Conservation (phyloP, 2,329 filamentous ascomycete species). For the Cadophora sp. region DNA sequence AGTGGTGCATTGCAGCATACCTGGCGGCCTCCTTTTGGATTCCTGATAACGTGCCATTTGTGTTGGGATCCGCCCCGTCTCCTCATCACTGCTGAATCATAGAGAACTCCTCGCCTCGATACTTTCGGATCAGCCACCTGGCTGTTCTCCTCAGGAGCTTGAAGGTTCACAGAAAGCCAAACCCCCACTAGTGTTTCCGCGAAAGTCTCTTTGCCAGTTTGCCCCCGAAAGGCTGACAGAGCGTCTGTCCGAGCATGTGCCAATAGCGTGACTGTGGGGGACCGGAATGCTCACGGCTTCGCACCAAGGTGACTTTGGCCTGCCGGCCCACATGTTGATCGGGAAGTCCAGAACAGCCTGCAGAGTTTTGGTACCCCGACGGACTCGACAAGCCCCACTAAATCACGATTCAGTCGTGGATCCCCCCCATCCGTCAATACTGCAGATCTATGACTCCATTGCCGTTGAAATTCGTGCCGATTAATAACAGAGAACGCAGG, state of each 20-base stretch:
- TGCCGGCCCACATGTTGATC: slow-evolving; percentile 20
- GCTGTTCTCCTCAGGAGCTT: slow-evolving; percentile 1
- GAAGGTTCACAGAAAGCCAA: slow-evolving; percentile 15
- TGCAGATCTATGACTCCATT: slow-evolving; percentile 17
- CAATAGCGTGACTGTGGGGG: slow-evolving; percentile 9
- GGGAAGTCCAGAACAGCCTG: slow-evolving; percentile 17
- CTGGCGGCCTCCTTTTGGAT: no score
- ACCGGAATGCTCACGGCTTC: not conserved
- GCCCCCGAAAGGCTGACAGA: not conserved
- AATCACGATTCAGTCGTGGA: slow-evolving; percentile 17
- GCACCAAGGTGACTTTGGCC: not conserved
- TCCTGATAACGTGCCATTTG: not conserved
- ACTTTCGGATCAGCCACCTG: not conserved
- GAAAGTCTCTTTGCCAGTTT: slow-evolving; percentile 8
- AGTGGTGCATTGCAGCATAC: not conserved
- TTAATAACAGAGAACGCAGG: slow-evolving; percentile 8
- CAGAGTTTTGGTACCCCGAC: slow-evolving; percentile 5
- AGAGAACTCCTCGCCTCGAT: not conserved
- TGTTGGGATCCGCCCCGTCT: not conserved
- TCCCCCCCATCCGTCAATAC: not conserved
- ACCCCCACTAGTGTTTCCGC: slow-evolving; percentile 14
- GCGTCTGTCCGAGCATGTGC: slow-evolving; percentile 10
- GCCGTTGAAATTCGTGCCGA: slow-evolving; percentile 8
- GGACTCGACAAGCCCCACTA: slow-evolving; percentile 12
- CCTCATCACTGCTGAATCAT: slow-evolving; percentile 6